phyloP scores from a whole-genome alignment of 805 yeast genomes.

The Saturnispora sekii region DNA sequence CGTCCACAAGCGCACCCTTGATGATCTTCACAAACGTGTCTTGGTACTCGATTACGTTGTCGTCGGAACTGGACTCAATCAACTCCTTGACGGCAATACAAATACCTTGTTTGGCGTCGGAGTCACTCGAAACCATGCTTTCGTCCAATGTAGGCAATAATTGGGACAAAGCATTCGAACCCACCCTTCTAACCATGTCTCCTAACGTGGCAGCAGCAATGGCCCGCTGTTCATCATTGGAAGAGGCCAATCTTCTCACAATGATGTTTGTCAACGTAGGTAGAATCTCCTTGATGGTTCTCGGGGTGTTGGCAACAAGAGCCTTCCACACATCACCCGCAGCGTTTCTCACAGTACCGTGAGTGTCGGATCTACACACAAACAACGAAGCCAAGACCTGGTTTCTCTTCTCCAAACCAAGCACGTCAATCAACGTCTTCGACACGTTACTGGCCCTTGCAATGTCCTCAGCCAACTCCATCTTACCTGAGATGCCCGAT shows the following conservation, averaged over 20 bases:
- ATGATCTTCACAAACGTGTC: slow-evolving; percentile 62
- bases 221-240: slow-evolving; percentile 66
- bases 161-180: slow-evolving; percentile 75
- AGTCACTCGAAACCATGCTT: slow-evolving; percentile 48
- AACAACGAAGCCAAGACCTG: slow-evolving; percentile 77
- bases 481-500: slow-evolving; percentile 78
- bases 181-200: slow-evolving; percentile 89
- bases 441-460: slow-evolving; percentile 43
- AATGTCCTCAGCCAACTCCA: slow-evolving; percentile 51
- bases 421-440: slow-evolving; percentile 58
- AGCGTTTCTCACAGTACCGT: slow-evolving; percentile 79
- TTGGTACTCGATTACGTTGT: slow-evolving; percentile 55
- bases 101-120: slow-evolving; percentile 92
- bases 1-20: slow-evolving; percentile 69
- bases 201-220: slow-evolving; percentile 93
- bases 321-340: slow-evolving; percentile 96
- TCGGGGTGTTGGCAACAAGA: slow-evolving; percentile 90
- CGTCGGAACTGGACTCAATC: slow-evolving; percentile 59
- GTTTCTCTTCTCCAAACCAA: slow-evolving; percentile 86
- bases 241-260: slow-evolving; percentile 74
- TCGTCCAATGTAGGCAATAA: slow-evolving; percentile 76
- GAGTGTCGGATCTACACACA: slow-evolving; percentile 86
- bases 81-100: slow-evolving; percentile 89
- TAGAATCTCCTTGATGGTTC: slow-evolving; percentile 83
- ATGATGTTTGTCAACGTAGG: slow-evolving; percentile 75